phyloP scores from a whole-genome alignment of 345 rosid genomes.

The Nasturtium officinale region DNA sequence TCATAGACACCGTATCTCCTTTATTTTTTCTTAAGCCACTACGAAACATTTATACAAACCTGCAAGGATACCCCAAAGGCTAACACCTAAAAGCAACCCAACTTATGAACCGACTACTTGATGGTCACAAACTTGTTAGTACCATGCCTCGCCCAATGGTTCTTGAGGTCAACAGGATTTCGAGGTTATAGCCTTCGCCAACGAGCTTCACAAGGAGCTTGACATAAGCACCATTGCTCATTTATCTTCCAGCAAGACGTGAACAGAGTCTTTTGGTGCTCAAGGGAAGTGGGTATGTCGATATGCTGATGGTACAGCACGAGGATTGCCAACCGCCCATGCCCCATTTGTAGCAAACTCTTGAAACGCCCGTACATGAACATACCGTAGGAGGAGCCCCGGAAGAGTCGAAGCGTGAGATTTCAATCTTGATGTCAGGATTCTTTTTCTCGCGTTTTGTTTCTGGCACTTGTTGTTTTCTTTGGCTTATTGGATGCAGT shows the following conservation, averaged over 20 bases:
- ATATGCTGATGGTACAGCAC: conserved; percentile 61
- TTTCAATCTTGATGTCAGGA: conserved; percentile 47
- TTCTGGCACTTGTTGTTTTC: conserved; percentile 46
- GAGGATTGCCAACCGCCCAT: conserved; percentile 77
- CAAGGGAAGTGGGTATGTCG: conserved; percentile 66
- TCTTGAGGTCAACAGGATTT: conserved; percentile 63
- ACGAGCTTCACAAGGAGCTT: conserved; percentile 64
- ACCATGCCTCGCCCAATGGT: conserved; percentile 76
- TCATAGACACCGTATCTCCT: conserved; percentile 5
- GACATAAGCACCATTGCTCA: conserved; percentile 69
- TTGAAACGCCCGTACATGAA: conserved; percentile 60
- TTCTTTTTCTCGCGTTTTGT: conserved; percentile 55
- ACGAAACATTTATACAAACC: conserved; percentile 18
- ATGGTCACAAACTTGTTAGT: conserved; percentile 73
- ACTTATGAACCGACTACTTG: conserved; percentile 41
- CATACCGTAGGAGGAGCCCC: conserved; percentile 66
- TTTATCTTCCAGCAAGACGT: conserved; percentile 75
- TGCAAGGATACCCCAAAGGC: conserved; percentile 9
- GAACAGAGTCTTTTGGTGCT: conserved; percentile 56
- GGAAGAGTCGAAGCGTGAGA: conserved; percentile 51
- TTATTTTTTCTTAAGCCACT: conserved; percentile 2
- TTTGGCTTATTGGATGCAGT: conserved; percentile 37
- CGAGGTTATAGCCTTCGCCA: conserved; percentile 59
- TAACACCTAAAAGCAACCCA: conserved; percentile 12
- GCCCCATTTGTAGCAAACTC: conserved; percentile 71